Base-by-base conservation (phyloP, 2,329 filamentous ascomycete species). In the Microsporum canis region DNA sequence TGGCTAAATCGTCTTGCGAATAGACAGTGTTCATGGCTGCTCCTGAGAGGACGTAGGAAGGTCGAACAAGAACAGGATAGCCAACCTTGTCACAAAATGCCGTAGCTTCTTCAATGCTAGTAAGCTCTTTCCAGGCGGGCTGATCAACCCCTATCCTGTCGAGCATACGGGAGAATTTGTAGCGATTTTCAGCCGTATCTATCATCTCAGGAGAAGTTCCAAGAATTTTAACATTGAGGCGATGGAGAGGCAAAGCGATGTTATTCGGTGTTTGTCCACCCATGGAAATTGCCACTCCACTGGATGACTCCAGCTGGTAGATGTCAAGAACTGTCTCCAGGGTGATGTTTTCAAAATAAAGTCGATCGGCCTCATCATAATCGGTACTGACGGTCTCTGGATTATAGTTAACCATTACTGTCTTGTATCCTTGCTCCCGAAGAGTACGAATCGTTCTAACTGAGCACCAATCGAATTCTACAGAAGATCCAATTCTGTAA, bases 21-120 rank as follows among this genome's bases (percentile, higher is more conserved):
- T 97, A 97, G 39, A 97, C 94, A 0, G 94, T 97, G 80, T 97
- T 99, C 94, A 99, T 99, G 17, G 94, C 94, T 56, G 94, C 94
- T 66, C 94, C 94, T 1, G 94, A 97, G 4, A 99, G 82, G 53
- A 99, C 94, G 70, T 99, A 99, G 0, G 94, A 97, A 2, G 94
- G 94, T 57, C 94, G 87, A 51, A 99, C 94, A 60, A 99, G 81
- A 58, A 97, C 94, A 2, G 94, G 94, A 74, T 97, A 99, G 8
- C 85, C 85, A 59, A 97, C 94, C 68, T 85, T 88, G 65, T 89
- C 80, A 73, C 92, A 96, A 80, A 99, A 99, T 1, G 81, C 80
- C 65, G 84, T 86, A 0, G 94, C 94, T 71, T 97, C 94, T 47
- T 91, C 87, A 66, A 96, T 91, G 78, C 90, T 96, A 2, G 91